Percentiles rank a stretch among this genome's conserved stretches.
These are phyloP conservation scores for Fraxinus cuspidata DNA, from an alignment of 257 asterid species.

Conservation along the genomic window DNA sequence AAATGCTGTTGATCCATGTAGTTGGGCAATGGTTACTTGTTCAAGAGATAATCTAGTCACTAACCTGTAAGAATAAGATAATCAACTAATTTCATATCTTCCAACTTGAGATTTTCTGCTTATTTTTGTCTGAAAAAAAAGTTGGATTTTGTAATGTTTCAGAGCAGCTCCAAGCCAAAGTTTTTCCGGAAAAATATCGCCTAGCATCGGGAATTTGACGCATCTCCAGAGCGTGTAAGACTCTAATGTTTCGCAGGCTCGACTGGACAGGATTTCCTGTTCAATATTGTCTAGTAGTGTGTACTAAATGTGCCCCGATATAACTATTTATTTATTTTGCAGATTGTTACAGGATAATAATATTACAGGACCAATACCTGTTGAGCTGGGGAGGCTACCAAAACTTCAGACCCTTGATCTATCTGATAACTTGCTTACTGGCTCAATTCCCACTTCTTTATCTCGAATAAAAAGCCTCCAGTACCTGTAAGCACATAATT, in stretches of 20 bases:
- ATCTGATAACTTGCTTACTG: conserved; percentile 65
- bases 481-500: conserved; percentile 58
- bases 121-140: conserved; percentile 16
- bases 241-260: conserved; percentile 1
- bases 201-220: conserved; percentile 71
- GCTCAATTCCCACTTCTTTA: conserved; percentile 72
- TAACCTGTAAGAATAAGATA: conserved; percentile 56
- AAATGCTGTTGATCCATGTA: conserved; percentile 91
- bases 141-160: conserved; percentile 31
- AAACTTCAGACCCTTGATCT: conserved; percentile 74
- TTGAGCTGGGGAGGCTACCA: conserved; percentile 69
- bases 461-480: conserved; percentile 65
- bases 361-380: conserved; percentile 71
- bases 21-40: conserved; percentile 80
- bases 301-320: neutral
- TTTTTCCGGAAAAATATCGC: conserved; percentile 77
- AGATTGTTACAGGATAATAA: conserved; percentile 83
- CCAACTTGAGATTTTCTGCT: neutral
- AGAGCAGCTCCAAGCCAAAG: conserved; percentile 84
- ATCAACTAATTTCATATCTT: neutral
- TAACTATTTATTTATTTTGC: conserved; percentile 10
- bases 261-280: neutral
- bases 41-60: conserved; percentile 56
- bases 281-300: neutral
- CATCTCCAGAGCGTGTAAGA: conserved; percentile 81